Conservation (phyloP, 306 rosid genomes). For the Fragaria ananassa region DNA sequence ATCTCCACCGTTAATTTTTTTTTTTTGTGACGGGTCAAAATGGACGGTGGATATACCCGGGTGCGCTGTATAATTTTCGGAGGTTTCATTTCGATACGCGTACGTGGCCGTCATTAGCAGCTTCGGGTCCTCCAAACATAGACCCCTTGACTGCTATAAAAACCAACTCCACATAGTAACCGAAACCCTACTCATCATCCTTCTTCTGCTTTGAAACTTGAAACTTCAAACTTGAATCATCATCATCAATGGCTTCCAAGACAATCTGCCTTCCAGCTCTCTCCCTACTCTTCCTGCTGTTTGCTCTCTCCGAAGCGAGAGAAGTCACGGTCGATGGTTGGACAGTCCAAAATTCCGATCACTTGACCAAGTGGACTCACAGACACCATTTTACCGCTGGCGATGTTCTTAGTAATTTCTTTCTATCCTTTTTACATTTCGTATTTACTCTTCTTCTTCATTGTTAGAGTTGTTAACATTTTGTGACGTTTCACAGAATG, state of each 20-base stretch:
- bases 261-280: background rate
- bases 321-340: background rate
- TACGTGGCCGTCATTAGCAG: background rate
- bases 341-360: background rate
- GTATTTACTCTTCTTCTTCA: background rate
- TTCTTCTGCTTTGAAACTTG: background rate
- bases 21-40: too few species aligned
- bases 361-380: background rate
- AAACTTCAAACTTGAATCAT: background rate
- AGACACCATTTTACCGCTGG: background rate
- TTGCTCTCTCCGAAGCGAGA: background rate
- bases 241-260: slow-evolving; percentile 1
- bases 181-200: background rate
- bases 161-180: background rate
- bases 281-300: background rate
- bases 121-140: slow-evolving; percentile 2
- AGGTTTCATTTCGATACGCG: background rate
- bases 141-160: background rate
- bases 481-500: background rate
- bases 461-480: background rate
- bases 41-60: too few species aligned
- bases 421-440: background rate
- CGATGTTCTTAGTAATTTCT: background rate
- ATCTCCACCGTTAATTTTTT: too few species aligned
- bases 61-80: too few species aligned